Base-by-base conservation (phyloP, 2,329 filamentous ascomycete species). In the Bipolaris gigantea region DNA sequence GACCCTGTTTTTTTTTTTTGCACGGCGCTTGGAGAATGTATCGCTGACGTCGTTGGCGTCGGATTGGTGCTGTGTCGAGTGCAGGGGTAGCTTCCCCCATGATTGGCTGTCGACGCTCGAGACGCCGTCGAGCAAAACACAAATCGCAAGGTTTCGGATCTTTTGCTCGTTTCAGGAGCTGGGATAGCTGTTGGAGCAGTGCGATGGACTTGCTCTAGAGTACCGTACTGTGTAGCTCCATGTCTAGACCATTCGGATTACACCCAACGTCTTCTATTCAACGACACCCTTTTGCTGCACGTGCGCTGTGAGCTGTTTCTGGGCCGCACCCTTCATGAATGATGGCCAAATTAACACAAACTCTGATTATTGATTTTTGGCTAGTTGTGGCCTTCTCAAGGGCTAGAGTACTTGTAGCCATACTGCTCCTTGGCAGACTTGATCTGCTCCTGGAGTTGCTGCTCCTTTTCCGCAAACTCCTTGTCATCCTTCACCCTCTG, bases 391-490 rank as follows among this genome's bases (percentile, higher is more conserved):
- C 16, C 11, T 27, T 41, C 23, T 61, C 23, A 76, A 25, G 73
- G 73, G 48, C 72, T 75, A 13, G 73, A 61, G 60, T 73, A 79
- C 65, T 78, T 77, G 67, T 79, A 79, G 5, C 72, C 69, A 59
- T 79, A 79, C 62, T 79, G 67, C 61, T 78, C 72, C 64, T 79
- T 78, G 9, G 76, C 76, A 50, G 73, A 73, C 53, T 74, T 67
- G 48, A 73, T 66, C 43, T 73, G 48, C 40, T 75, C 69, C 50
- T 57, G 61, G 19, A 77, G 51, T 55, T 72, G 63, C 33, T 76
- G 73, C 57, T 80, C 75, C 65, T 76, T 75, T 70, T 79, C 72
- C 64, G 74, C 78, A 57, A 77, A 79, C 55, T 81, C 81, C 19
- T 75, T 70, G 33, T 83, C 78, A 3, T 78, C 72, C 64, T 77